Conservation (phyloP, 768 basidiomycete species). For the Pleurotus tuber-regium region DNA sequence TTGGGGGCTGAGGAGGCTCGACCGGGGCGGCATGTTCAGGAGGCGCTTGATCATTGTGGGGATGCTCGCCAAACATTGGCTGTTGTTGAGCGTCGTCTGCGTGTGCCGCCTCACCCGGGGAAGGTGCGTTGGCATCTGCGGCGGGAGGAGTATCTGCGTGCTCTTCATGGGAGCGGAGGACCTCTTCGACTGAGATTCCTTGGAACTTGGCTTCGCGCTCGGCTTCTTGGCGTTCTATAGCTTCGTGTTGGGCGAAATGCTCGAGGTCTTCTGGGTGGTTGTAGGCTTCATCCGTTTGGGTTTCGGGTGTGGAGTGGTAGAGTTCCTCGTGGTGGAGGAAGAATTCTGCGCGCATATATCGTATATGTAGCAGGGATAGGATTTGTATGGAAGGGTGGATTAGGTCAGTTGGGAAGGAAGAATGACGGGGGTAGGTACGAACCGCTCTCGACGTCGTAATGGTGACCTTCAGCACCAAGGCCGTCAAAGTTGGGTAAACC, state of each 20-base stretch:
- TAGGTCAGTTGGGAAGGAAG: too few species aligned
- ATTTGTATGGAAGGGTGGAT: constrained; percentile 8
- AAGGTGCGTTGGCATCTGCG: constrained; percentile 19
- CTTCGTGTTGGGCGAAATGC: constrained; percentile 87
- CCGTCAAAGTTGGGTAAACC: constrained; percentile 82
- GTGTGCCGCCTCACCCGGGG: constrained; percentile 19
- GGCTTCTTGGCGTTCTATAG: constrained; percentile 82
- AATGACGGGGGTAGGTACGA: too few species aligned
- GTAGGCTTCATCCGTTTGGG: constrained; percentile 95
- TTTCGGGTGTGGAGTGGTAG: constrained; percentile 95
- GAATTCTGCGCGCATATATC: constrained; percentile 62
- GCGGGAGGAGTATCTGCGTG: constrained; percentile 23
- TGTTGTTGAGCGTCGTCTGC: constrained; percentile 18
- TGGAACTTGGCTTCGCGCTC: constrained; percentile 82
- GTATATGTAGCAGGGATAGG: background rate
- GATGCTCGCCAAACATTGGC: constrained; percentile 15
- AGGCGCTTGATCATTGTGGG: constrained; percentile 13
- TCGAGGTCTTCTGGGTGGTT: constrained; percentile 90
- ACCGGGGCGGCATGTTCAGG: constrained; percentile 19
- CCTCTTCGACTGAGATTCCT: constrained; percentile 77
- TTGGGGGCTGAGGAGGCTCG: constrained; percentile 27
- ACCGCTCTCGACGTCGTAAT: constrained; percentile 92
- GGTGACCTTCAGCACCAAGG: constrained; percentile 88
- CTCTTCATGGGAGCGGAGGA: constrained; percentile 49
- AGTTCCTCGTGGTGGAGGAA: constrained; percentile 97